Percentiles rank a stretch among this genome's conserved stretches.
These are phyloP conservation scores for Leccinum griseonigrum DNA, from an alignment of 1,284 basidiomycete species.

Conservation along the genomic window DNA sequence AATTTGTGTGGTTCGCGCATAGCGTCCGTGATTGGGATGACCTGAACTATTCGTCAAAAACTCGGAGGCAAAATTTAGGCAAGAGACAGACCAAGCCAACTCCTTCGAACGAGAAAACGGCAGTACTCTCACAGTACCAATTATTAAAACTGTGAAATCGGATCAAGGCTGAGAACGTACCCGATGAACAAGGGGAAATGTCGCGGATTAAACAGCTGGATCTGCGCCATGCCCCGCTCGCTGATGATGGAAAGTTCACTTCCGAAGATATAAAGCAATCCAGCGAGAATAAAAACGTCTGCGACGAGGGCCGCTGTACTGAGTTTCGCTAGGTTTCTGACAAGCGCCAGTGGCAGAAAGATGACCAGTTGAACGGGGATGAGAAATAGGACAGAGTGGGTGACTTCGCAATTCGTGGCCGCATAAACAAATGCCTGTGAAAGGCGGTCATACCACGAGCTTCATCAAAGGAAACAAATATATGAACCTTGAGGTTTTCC, in stretches of 20 bases:
- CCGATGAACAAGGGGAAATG: conserved; percentile 93
- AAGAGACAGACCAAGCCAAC: conserved; percentile 77
- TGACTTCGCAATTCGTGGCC: conserved; percentile 74
- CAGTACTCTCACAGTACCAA: conserved; percentile 58
- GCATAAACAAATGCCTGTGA: conserved; percentile 77
- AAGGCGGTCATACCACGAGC: conserved; percentile 2
- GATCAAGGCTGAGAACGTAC: conserved; percentile 40
- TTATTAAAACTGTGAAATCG: conserved; percentile 2
- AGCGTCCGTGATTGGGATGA: conserved; percentile 96
- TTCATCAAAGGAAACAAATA: background rate
- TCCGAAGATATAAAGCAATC: conserved; percentile 83
- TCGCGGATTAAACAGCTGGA: conserved; percentile 85
- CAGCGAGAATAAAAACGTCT: conserved; percentile 93
- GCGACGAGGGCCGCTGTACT: conserved; percentile 92
- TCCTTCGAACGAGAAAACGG: conserved; percentile 98
- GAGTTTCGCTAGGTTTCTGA: conserved; percentile 90
- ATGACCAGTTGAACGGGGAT: conserved; percentile 84
- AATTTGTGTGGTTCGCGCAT: conserved; percentile 96
- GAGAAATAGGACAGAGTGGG: conserved; percentile 74
- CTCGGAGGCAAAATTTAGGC: background rate
- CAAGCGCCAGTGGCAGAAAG: conserved; percentile 84
- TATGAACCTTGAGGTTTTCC: conserved; percentile 72
- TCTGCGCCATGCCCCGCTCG: conserved; percentile 72
- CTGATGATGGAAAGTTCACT: conserved; percentile 74
- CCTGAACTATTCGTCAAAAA: conserved; percentile 33